phyloP scores from a whole-genome alignment of 1,284 basidiomycete species.

The Cutaneotrichosporon daszewskae region DNA sequence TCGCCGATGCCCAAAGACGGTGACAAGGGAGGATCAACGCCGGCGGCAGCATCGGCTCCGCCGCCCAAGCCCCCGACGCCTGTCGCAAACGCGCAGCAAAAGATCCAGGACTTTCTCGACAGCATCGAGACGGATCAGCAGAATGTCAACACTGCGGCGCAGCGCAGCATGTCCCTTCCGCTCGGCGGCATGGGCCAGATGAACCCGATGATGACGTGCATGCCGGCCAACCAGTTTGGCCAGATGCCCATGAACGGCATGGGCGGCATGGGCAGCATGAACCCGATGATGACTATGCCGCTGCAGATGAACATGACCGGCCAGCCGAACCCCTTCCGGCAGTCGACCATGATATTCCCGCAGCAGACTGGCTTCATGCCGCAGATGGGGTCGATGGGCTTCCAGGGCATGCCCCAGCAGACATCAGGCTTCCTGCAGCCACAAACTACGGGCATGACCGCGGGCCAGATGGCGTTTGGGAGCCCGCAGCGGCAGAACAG shows the following conservation, averaged over 20 bases:
- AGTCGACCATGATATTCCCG: conserved; percentile 51
- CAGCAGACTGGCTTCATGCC: conserved; percentile 54
- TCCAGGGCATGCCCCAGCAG: conserved; percentile 48
- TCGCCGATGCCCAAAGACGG: conserved; percentile 3
- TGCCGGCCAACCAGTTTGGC: neutral
- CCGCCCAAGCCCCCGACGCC: conserved; percentile 20
- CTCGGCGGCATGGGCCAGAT: conserved; percentile 5
- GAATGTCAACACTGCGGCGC: neutral
- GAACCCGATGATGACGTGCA: conserved; percentile 2
- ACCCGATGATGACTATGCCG: no score
- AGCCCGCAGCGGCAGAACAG: conserved; percentile 22
- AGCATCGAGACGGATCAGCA: conserved; percentile 77
- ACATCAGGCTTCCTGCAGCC: conserved; percentile 48
- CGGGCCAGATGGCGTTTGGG: conserved; percentile 33
- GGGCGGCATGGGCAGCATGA: conserved; percentile 7
- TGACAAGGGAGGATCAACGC: conserved; percentile 15
- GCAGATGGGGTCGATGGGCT: conserved; percentile 61
- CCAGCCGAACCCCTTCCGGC: conserved; percentile 66
- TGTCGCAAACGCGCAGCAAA: conserved; percentile 35
- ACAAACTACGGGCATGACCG: conserved; percentile 35
- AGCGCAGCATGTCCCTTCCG: conserved; percentile 6
- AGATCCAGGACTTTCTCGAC: conserved; percentile 80
- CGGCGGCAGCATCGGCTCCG: conserved; percentile 10
- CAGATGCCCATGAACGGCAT: conserved; percentile 8
- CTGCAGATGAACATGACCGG: conserved; percentile 11